phyloP scores from a whole-genome alignment of 2,329 filamentous ascomycete genomes.

The Alternaria triticimaculans region DNA sequence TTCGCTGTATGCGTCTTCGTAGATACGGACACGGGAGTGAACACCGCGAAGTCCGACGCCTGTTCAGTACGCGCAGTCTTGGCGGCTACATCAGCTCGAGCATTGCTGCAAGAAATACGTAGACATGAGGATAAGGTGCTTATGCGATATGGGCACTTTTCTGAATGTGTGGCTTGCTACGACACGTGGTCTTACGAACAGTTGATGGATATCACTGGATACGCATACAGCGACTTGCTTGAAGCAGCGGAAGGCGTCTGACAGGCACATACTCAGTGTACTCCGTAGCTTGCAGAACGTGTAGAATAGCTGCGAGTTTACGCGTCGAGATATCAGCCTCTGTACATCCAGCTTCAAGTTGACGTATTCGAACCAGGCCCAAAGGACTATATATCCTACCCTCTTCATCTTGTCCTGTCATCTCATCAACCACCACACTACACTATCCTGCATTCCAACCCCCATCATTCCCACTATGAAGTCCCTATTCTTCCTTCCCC shows the following conservation, averaged over 20 bases:
- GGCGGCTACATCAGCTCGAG: not conserved
- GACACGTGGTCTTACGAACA: no score
- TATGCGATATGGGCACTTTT: no score
- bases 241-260: not conserved
- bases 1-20: not conserved
- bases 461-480: not conserved
- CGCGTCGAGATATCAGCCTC: not conserved
- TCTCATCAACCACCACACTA: not conserved
- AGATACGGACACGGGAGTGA: no score
- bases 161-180: no score
- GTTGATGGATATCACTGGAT: no score
- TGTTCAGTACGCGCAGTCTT: not conserved
- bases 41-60: not conserved
- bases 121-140: no score
- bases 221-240: not conserved
- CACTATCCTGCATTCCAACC: not conserved
- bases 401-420: not conserved
- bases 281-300: not conserved
- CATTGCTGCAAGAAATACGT: no score
- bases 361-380: not conserved
- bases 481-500: not conserved
- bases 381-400: not conserved
- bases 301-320: not conserved
- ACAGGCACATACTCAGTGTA: not conserved
- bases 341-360: not conserved